Evolutionary conservation across 106 monocot genomes (phyloP).

Genomic region (Dioscorea zingiberensis): DNA sequence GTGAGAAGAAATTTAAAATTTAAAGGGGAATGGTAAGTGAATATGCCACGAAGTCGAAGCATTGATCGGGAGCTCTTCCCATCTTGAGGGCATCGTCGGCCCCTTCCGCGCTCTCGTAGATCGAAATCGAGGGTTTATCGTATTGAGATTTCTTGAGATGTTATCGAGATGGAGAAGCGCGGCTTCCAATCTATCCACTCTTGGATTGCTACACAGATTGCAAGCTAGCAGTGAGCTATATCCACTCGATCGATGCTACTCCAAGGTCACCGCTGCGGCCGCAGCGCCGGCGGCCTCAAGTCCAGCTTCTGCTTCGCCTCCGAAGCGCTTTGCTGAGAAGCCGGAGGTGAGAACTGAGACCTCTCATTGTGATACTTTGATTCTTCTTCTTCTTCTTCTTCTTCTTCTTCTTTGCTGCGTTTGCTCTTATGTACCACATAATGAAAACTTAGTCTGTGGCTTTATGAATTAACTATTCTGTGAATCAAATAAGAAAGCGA

Average conservation of each 20-base stretch:
- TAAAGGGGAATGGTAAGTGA: too few species aligned
- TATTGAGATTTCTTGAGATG: conserved; percentile 16
- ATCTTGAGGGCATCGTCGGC: too few species aligned
- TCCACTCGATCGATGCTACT: conserved; percentile 19
- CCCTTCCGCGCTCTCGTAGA: too few species aligned
- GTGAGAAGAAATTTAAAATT: too few species aligned
- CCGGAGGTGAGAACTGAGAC: conserved; percentile 21
- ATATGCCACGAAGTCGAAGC: too few species aligned
- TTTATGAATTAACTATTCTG: not conserved
- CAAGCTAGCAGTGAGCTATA: not conserved
- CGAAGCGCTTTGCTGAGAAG: conserved; percentile 10
- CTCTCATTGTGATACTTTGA: too few species aligned
- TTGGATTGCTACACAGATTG: not conserved
- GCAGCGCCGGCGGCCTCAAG: conserved; percentile 3
- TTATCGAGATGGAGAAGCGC: conserved; percentile 30
- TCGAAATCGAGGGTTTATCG: too few species aligned
- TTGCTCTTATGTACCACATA: not conserved
- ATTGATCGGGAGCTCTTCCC: too few species aligned
- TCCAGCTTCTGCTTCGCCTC: not conserved
- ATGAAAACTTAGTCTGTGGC: not conserved
- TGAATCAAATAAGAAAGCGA: not conserved
- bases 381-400: too few species aligned
- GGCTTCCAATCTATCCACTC: conserved; percentile 15
- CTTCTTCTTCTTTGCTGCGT: not conserved
- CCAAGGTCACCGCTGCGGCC: conserved; percentile 22